phyloP scores from a whole-genome alignment of 1,284 basidiomycete genomes.

The Inonotus hispidus region DNA sequence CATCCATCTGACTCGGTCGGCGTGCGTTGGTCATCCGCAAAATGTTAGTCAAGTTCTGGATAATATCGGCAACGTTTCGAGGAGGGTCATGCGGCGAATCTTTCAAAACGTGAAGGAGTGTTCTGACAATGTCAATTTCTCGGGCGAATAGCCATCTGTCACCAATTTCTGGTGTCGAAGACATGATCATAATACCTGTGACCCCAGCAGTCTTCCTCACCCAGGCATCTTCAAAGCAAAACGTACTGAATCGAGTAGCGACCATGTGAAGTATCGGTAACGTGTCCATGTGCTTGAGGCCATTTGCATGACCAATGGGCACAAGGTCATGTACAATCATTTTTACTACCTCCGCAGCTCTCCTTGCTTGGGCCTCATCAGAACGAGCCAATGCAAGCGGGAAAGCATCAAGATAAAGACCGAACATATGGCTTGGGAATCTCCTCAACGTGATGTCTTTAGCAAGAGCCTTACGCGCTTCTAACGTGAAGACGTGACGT shows the following conservation, averaged over 20 bases:
- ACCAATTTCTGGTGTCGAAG: constrained; percentile 64
- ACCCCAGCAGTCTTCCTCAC: constrained; percentile 84
- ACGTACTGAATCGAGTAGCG: constrained; percentile 71
- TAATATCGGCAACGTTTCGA: constrained; percentile 74
- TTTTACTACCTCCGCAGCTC: constrained; percentile 55
- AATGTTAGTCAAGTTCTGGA: constrained; percentile 74
- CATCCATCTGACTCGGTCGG: constrained; percentile 32
- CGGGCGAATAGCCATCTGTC: constrained; percentile 83
- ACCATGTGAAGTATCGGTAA: constrained; percentile 71
- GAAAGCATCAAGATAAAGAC: constrained; percentile 73
- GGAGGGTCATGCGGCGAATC: constrained; percentile 93
- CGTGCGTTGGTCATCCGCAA: constrained; percentile 67
- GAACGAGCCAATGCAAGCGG: constrained; percentile 67
- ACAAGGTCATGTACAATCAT: constrained; percentile 68
- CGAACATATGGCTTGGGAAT: constrained; percentile 56
- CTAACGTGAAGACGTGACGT: constrained; percentile 60
- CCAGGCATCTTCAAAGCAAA: constrained; percentile 91
- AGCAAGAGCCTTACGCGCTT: constrained; percentile 51
- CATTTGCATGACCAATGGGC: constrained; percentile 41
- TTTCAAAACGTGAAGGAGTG: constrained; percentile 90
- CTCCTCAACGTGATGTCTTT: constrained; percentile 50
- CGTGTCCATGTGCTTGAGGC: constrained; percentile 48
- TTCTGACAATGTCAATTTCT: constrained; percentile 88
- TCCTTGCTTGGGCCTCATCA: constrained; percentile 51
- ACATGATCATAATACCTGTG: constrained; percentile 76